Evolutionary conservation across 768 basidiomycete species (phyloP).

Genomic region (Panaeolus papilionaceus): DNA sequence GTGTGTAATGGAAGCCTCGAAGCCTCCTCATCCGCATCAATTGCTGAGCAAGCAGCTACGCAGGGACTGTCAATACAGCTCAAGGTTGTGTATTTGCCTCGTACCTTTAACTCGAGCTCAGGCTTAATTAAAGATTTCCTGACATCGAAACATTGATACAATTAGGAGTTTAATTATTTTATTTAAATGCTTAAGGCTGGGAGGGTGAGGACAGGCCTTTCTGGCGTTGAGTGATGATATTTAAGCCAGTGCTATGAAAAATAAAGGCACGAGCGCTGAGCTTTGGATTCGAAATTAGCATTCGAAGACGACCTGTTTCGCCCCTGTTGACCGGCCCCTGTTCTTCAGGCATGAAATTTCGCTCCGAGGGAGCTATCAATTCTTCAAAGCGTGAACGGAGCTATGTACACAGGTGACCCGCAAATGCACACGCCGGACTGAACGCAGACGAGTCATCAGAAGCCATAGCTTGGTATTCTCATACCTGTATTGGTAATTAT

Average conservation of each 20-base stretch:
- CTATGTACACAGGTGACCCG: background rate
- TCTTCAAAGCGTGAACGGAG: background rate
- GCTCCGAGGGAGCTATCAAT: background rate
- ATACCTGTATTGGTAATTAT: background rate
- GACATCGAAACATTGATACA: background rate
- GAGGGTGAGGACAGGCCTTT: background rate
- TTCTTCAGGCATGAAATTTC: background rate
- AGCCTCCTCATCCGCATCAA: background rate
- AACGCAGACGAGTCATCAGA: background rate
- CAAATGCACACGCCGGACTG: background rate
- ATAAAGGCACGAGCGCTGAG: no score
- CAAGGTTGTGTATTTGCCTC: background rate
- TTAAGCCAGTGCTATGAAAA: background rate
- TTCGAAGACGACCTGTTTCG: background rate
- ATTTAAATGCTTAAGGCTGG: background rate
- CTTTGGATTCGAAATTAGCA: background rate
- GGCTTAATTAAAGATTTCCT: background rate
- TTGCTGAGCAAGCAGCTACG: background rate
- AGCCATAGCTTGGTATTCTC: background rate
- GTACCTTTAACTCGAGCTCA: background rate
- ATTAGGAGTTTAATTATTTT: background rate
- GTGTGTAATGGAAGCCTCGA: slow-evolving; percentile 10
- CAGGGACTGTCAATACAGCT: background rate
- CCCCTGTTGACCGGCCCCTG: background rate
- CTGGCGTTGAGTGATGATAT: background rate